Conservation (phyloP, 2,329 filamentous ascomycete species). For the Ciborinia camelliae region DNA sequence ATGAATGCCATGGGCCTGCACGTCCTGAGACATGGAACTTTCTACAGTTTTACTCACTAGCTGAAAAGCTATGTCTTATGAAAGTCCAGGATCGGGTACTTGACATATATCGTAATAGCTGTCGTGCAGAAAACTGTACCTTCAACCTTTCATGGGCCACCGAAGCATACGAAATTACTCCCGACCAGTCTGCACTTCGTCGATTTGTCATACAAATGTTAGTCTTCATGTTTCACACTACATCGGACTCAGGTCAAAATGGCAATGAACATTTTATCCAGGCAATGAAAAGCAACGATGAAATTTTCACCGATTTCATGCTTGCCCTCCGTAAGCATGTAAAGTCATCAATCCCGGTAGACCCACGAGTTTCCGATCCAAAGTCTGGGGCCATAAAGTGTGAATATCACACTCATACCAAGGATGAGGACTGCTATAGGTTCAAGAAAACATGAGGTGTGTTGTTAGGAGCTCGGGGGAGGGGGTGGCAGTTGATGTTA, state of each 20-base stretch:
- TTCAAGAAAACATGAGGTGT: neutral
- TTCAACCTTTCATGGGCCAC: neutral
- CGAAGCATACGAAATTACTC: neutral
- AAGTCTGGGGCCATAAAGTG: neutral
- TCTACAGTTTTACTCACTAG: neutral
- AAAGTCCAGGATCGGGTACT: neutral
- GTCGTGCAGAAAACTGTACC: neutral
- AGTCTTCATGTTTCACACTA: neutral
- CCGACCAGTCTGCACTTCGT: neutral
- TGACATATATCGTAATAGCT: neutral
- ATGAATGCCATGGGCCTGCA: too few species aligned
- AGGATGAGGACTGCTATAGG: neutral
- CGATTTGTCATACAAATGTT: neutral
- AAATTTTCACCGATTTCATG: neutral
- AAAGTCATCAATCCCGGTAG: rapidly evolving
- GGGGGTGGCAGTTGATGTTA: neutral
- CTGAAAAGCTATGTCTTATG: neutral
- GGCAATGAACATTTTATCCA: neutral
- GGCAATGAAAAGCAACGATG: neutral
- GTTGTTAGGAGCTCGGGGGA: neutral
- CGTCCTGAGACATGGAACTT: too few species aligned
- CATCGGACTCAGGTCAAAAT: neutral
- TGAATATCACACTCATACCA: neutral
- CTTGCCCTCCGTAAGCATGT: neutral
- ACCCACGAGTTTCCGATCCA: neutral